These are phyloP conservation scores for Volvox africanus DNA, from an alignment of 139 green algal species.

Conservation along the genomic window DNA sequence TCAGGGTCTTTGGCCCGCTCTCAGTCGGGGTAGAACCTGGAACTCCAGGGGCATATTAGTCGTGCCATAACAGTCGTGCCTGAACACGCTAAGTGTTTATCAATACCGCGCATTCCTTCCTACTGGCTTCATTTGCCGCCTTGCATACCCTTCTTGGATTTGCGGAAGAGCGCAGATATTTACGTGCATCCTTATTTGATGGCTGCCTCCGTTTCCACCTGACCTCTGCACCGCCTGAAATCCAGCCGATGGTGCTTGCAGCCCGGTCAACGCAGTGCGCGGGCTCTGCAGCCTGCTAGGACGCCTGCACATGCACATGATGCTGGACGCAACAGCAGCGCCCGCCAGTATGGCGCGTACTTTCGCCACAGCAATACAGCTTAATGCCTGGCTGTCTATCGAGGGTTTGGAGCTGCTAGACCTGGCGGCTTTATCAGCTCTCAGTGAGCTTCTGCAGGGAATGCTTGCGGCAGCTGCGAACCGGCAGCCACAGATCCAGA, in stretches of 20 bases:
- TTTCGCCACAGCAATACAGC: conserved; percentile 1
- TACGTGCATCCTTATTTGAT: no score
- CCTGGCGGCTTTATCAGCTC: conserved; percentile 40
- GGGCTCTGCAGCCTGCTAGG: conserved; percentile 27
- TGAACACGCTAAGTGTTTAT: no score
- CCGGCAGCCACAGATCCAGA: conserved; percentile 2
- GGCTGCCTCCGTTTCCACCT: no score
- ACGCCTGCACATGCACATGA: conserved; percentile 9
- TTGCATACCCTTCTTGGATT: no score
- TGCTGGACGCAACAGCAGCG: conserved; percentile 9
- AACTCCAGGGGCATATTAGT: no score
- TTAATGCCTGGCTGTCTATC: conserved; percentile 53
- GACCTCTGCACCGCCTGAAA: no score
- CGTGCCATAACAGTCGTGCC: no score
- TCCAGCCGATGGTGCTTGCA: conserved; percentile 36
- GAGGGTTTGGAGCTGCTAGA: conserved; percentile 44
- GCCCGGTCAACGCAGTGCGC: conserved; percentile 17
- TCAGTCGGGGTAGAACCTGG: no score
- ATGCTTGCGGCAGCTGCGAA: conserved; percentile 36
- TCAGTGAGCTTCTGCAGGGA: conserved; percentile 51
- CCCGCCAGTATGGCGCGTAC: not conserved
- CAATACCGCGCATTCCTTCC: no score
- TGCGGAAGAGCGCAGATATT: no score
- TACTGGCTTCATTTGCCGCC: no score
- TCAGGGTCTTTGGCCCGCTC: no score